Base-by-base conservation (phyloP, 495 filamentous ascomycete genomes). In the Aspergillus funiculosus region DNA sequence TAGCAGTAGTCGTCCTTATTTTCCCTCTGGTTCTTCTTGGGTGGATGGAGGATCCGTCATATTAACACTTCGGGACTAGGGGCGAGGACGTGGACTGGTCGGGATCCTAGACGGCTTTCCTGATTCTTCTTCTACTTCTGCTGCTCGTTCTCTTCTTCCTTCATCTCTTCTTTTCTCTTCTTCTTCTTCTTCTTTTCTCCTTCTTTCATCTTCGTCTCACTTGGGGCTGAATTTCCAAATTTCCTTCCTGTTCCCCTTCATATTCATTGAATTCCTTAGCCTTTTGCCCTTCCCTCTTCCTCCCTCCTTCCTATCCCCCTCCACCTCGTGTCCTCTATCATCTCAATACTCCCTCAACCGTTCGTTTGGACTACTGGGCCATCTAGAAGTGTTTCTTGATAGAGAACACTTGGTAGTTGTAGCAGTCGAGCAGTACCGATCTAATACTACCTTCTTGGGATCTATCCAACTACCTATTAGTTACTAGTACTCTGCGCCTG, bases 1-100 rank as follows among this genome's bases (percentile, higher is more conserved):
- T 51, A 31, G 34, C 26, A 51, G 42, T 39, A 10, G 32, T 45
- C 22, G 46, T 50, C 35, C 48, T 41, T 57, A 50, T 56, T 51
- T 58, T 15, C 24, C 24, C 56, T 57, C 47, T 61, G 59, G 56
- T 61, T 62, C 57, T 47, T 59, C n/a, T n/a, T n/a, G n/a, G 48
- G 52, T 54, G 52, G 48, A 52, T 51, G 58, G 57, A 61, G 63
- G 64, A 70, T 68, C 67, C 67, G 67, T 71, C 67, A 71, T 71
- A 71, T 69, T 66, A 66, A 69, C 67, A 56, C 58, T 68, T 71
- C 56, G 66, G 67, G 67, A 69, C 64, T 71, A 71, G 67, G 67
- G 63, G 62, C 67, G 49, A 59, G 57, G 57, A 57, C 51, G 54
- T 60, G 54, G 57, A 57, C 49, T 54, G 54, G 57, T 62, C 57